Evolutionary conservation across 345 rosid species (phyloP), one percentile per base, ranked within the genome.

Genomic region (Sonneratia caseolaris): DNA sequence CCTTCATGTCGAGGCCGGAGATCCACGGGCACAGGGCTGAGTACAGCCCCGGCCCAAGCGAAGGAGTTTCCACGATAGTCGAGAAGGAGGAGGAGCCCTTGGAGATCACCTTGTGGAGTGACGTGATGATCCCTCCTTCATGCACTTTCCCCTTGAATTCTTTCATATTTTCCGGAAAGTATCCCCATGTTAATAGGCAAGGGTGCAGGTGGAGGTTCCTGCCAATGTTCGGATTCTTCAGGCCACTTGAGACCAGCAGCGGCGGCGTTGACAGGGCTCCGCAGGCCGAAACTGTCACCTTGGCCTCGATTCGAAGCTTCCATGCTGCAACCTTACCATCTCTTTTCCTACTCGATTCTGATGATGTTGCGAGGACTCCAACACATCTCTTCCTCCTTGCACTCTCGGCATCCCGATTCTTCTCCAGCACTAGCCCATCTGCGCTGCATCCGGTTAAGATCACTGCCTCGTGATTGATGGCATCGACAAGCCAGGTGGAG

Each of bases 171-270:
- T 74, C 68, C 5, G 76, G 76, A 43, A 74, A 74, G 71, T 74
- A 68, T 1, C 76, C 76, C 76, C 76, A 74, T 1, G 68, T 55
- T 0, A 74, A 12, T 37, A 21, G 53, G 36, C n/a, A 38, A 10
- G 76, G 76, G 55, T 74, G 76, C 36, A 74, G 64, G n/a, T 74
- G 76, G 43, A 74, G 76, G 49, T 74, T 74, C 53, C 68, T n/a
- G 38, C 76, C 76, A 0, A 74, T 74, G 67, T 74, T 68, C 1
- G 71, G 67, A 66, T 74, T 74, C 76, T 57, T 74, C 53, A 74
- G 67, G 55, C 76, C 71, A 7, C 76, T 68, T 7, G 71, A 74
- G 55, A 74, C 45, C 72, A 74, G 22, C 48, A 68, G 24, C 11
- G 72, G 67, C 1, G 76, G 76, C 0, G 76, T 74, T 7, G 42